Base-by-base conservation (phyloP, 306 rosid genomes). In the Crataegus laevigata region DNA sequence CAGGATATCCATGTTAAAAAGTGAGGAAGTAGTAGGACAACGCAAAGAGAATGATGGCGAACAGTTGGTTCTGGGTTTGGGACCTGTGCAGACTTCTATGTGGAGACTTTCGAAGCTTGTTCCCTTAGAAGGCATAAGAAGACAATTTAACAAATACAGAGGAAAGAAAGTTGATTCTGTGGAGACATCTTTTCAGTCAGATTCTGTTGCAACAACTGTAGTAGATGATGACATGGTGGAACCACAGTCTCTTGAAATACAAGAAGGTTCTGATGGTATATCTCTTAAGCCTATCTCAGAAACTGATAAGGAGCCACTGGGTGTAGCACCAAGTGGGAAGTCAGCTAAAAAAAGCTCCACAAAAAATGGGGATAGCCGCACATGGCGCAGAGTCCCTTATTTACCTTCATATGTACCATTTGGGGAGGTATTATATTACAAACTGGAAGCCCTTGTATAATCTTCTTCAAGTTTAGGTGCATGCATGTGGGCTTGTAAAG, bases 401-500 rank as follows among this genome's bases (percentile, higher is more conserved):
- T 88, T 94, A 79, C 98, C 98, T 83, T 94, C 97, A 34, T 94
- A 94, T 74, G 94, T 94, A 47, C 98, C 98, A 81, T 94, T 94
- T 54, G 98, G 97, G 61, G 89, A 94, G 97, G 98, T 91, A 82
- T 59, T 60, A 66, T 79, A 36, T 11, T 73, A 34, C 63, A 30
- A 50, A 71, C 52, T 57, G 72, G 64, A 25, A 4, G 11, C 66
- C 69, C 11, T 11, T 28, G 58, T 24, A 19, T 30, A 43, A 15
- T 77, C 38, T 3, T 42, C 26, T 25, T 4, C 15, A 55, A 3
- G 47, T 12, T 40, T 26, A 4, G 42, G 42, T 59, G 68, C 32
- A 21, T 66, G 54, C 54, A 66, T 38, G 52, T 11, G 52, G 22
- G 52, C 11, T 25, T 45, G 34, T 1, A 26, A 58, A 40, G 22